Evolutionary conservation across 2,329 filamentous ascomycete genomes (phyloP).

Genomic region (Elsinoe necatrix): DNA sequence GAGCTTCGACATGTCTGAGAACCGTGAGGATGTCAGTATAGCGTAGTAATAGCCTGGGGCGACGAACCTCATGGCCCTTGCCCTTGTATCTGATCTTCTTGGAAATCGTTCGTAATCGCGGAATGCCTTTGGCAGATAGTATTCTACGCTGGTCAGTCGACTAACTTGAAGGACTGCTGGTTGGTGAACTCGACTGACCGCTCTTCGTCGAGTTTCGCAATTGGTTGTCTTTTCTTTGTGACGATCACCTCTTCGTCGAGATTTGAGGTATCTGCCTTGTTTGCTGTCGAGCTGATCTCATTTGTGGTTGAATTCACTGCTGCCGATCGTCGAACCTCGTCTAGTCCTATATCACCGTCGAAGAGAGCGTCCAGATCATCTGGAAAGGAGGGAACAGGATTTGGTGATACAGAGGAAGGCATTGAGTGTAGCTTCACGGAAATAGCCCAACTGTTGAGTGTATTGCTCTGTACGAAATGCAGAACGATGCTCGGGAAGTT

Average conservation of each 20-base stretch:
- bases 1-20: constrained; percentile 71
- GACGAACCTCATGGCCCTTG: constrained; percentile 75
- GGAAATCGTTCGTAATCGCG: constrained; percentile 65
- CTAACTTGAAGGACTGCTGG: not conserved
- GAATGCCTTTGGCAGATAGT: constrained; percentile 75
- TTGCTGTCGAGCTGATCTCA: constrained; percentile 42
- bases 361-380: constrained; percentile 60
- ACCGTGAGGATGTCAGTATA: constrained; percentile 43
- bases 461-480: too few species aligned
- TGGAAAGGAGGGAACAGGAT: constrained; percentile 20
- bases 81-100: constrained; percentile 73
- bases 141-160: constrained; percentile 45
- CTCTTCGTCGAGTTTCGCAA: constrained; percentile 78
- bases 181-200: constrained; percentile 40
- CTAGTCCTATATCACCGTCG: constrained; percentile 60
- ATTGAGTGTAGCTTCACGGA: constrained; percentile 19
- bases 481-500: not conserved
- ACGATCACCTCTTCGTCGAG: constrained; percentile 74
- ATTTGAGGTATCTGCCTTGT: constrained; percentile 23
- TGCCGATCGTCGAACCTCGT: constrained; percentile 40
- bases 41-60: not conserved
- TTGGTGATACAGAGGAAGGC: constrained; percentile 25
- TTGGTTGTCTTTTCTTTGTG: constrained; percentile 64
- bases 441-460: too few species aligned
- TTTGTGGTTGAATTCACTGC: constrained; percentile 18